These are phyloP conservation scores for Salvia splendens DNA, from an alignment of 257 asterid species.

Conservation along the genomic window DNA sequence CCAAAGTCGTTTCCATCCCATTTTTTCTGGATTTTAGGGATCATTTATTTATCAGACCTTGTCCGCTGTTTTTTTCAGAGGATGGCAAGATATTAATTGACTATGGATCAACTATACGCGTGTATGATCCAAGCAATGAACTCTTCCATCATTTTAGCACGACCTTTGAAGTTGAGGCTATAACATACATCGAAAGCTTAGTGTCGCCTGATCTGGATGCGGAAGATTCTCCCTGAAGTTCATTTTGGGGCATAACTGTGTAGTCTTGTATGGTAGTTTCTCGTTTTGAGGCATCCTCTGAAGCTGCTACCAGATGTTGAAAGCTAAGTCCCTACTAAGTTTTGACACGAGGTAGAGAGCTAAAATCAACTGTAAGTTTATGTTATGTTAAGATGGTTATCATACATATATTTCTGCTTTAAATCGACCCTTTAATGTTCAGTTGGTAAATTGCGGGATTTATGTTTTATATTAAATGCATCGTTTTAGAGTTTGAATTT, in stretches of 20 bases:
- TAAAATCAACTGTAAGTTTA: background rate
- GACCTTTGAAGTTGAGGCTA: slow-evolving; percentile 17
- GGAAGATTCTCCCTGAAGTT: background rate
- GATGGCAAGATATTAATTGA: slow-evolving; percentile 29
- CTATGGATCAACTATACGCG: slow-evolving; percentile 27
- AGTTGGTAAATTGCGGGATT: too few relatives aligned
- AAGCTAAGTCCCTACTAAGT: background rate
- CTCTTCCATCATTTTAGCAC: slow-evolving; percentile 13
- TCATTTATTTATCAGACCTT: slow-evolving; percentile 17
- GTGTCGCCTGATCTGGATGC: slow-evolving; percentile 28
- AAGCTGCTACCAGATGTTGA: background rate
- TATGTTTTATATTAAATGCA: background rate
- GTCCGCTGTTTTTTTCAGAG: slow-evolving; percentile 18
- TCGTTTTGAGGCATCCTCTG: background rate
- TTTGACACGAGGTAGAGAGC: background rate
- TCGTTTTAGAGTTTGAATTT: background rate
- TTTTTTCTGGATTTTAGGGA: slow-evolving; percentile 31
- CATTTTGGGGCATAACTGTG: background rate
- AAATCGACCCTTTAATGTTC: too few relatives aligned
- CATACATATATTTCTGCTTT: too few relatives aligned
- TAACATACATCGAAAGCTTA: slow-evolving; percentile 33
- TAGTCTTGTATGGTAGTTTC: background rate
- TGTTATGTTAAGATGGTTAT: too few relatives aligned
- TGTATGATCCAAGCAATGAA: slow-evolving; percentile 25
- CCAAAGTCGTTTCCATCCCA: slow-evolving; percentile 28